Conservation (phyloP, 2,329 filamentous ascomycete genomes). For the Calonectria leucothoes region DNA sequence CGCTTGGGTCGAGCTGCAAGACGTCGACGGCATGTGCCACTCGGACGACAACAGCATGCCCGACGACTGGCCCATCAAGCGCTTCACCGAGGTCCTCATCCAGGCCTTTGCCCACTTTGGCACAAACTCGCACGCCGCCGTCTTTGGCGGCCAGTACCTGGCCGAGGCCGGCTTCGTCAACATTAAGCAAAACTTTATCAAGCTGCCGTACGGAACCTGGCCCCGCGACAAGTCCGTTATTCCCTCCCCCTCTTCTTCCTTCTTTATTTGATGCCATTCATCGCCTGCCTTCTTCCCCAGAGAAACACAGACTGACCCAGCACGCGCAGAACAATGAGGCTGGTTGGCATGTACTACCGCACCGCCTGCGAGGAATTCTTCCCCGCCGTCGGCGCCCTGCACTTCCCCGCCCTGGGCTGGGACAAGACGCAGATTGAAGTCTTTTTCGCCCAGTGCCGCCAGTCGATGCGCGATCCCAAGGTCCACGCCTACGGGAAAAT, state of each 20-base stretch:
- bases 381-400: slow-evolving; percentile 52
- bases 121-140: slow-evolving; percentile 52
- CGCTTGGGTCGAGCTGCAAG: slow-evolving; percentile 59
- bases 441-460: slow-evolving; percentile 46
- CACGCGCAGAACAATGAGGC: slow-evolving; percentile 46
- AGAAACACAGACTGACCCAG: too few relatives aligned
- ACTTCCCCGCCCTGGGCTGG: slow-evolving; percentile 53
- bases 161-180: slow-evolving; percentile 53
- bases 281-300: too few relatives aligned
- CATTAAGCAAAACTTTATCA: slow-evolving; percentile 50
- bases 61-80: slow-evolving; percentile 46
- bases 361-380: slow-evolving; percentile 56
- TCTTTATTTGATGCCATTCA: too few relatives aligned
- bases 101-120: slow-evolving; percentile 52
- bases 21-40: slow-evolving; percentile 54
- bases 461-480: slow-evolving; percentile 45
- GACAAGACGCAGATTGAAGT: slow-evolving; percentile 46
- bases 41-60: slow-evolving; percentile 51
- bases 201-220: slow-evolving; percentile 60
- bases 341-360: slow-evolving; percentile 55
- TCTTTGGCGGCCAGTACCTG: slow-evolving; percentile 50
- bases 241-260: too few relatives aligned
- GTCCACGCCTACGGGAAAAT: slow-evolving; percentile 52
- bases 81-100: slow-evolving; percentile 48
- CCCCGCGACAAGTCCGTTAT: slow-evolving; percentile 56